Percentiles rank a stretch among this genome's conserved stretches.
These are phyloP conservation scores for Xylariales sp. DNA, from an alignment of 2,329 filamentous ascomycete genomes.

Conservation along the genomic window DNA sequence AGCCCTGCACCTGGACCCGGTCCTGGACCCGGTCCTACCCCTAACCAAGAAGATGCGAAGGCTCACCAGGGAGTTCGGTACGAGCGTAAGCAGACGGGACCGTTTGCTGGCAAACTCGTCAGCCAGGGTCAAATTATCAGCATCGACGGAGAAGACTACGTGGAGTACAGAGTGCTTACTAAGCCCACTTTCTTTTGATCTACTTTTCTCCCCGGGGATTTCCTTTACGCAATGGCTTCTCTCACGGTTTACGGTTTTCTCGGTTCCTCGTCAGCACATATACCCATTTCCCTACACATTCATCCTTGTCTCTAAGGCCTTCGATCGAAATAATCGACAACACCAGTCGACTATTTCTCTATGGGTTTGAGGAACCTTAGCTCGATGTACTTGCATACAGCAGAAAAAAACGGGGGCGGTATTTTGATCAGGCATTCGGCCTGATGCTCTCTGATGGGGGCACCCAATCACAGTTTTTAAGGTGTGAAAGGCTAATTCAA, in stretches of 20 bases:
- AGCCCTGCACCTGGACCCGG: background rate
- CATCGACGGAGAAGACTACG: constrained; percentile 63
- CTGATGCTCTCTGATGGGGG: no score
- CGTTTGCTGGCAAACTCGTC: constrained; percentile 60
- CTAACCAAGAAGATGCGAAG: constrained; percentile 29
- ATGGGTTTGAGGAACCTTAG: no score
- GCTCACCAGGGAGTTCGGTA: constrained; percentile 58
- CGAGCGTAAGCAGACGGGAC: constrained; percentile 55
- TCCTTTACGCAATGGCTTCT: background rate
- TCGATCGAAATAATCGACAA: background rate
- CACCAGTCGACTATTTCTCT: background rate
- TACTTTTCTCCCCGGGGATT: background rate
- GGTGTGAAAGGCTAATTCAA: no score
- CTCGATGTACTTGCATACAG: background rate
- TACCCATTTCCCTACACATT: background rate
- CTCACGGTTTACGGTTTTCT: background rate
- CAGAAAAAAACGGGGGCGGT: background rate
- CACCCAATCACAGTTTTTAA: no score
- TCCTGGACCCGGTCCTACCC: constrained; percentile 21
- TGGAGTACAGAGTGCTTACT: constrained; percentile 61
- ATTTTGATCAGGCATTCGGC: no score
- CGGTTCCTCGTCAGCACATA: background rate
- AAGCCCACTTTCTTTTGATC: constrained; percentile 56
- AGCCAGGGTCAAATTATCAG: constrained; percentile 57
- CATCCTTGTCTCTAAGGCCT: background rate